Conservation (phyloP, 352 stramenopile genomes). For the Globisporangium yorkense region DNA sequence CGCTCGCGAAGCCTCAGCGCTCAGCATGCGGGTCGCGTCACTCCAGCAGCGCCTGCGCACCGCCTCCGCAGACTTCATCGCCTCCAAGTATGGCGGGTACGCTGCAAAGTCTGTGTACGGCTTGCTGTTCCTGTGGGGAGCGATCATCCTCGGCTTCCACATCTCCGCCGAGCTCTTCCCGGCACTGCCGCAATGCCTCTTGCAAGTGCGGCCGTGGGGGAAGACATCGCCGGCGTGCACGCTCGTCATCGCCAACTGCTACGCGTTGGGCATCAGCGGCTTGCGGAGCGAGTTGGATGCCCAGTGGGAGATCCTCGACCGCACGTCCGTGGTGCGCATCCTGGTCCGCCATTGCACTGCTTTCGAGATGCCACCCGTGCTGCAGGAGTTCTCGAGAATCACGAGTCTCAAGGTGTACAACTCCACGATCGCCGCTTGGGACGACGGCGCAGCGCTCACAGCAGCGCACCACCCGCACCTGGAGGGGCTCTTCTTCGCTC, state of each 20-base stretch:
- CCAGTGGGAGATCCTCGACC: conserved; percentile 19
- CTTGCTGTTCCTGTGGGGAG: conserved; percentile 20
- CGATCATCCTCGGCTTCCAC: conserved; percentile 16
- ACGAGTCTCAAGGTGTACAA: conserved; percentile 42
- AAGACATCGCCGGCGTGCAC: conserved; percentile 18
- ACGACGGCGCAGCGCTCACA: conserved; percentile 18
- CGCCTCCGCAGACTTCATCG: not conserved
- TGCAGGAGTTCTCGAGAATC: conserved; percentile 25
- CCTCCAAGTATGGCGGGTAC: not conserved
- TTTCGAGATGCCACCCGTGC: conserved; percentile 22
- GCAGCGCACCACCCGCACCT: conserved; percentile 20
- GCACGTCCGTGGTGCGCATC: conserved; percentile 15
- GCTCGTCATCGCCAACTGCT: conserved; percentile 21
- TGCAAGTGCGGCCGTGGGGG: conserved; percentile 27
- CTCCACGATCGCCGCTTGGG: conserved; percentile 27
- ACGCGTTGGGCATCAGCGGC: conserved; percentile 9
- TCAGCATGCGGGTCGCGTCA: not conserved
- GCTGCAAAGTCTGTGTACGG: not conserved
- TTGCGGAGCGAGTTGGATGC: conserved; percentile 8
- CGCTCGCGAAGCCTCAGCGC: not conserved
- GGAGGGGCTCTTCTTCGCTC: conserved; percentile 19
- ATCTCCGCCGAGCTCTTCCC: conserved; percentile 6
- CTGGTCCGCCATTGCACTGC: conserved; percentile 31
- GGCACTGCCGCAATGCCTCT: conserved; percentile 10
- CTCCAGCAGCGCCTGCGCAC: not conserved